Conservation (phyloP, 2,329 filamentous ascomycete species). For the Elsinoe necatrix region DNA sequence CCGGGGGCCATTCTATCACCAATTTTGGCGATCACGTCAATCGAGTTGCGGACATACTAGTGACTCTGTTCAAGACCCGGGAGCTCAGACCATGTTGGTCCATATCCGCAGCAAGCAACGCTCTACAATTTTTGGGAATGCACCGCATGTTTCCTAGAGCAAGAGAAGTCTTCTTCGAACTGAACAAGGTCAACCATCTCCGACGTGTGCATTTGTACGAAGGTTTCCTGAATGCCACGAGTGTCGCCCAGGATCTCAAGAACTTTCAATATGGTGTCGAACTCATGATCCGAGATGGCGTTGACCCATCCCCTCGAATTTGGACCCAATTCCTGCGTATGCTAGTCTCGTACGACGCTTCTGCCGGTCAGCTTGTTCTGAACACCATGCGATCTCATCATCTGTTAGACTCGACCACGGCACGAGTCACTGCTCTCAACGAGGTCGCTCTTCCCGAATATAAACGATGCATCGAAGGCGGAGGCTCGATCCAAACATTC, state of each 20-base stretch:
- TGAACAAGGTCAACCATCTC: constrained; percentile 16
- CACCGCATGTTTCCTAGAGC: constrained; percentile 19
- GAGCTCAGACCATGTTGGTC: constrained; percentile 18
- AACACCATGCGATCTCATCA: constrained; percentile 22
- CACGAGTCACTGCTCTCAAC: constrained; percentile 8
- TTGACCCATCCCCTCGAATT: constrained; percentile 20
- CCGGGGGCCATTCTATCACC: background rate
- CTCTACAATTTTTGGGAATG: constrained; percentile 21
- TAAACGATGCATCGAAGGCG: constrained; percentile 17
- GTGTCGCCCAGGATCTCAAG: constrained; percentile 21
- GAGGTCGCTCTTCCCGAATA: constrained; percentile 18
- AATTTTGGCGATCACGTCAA: constrained; percentile 16
- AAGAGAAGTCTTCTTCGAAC: constrained; percentile 17
- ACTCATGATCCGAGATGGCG: constrained; percentile 21
- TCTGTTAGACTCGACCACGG: constrained; percentile 18
- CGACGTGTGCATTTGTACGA: constrained; percentile 19
- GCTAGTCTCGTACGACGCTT: constrained; percentile 15
- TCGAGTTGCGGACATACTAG: constrained; percentile 18
- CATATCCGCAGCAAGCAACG: constrained; percentile 18
- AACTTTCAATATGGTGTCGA: constrained; percentile 24
- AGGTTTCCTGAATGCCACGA: constrained; percentile 21
- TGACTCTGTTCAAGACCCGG: constrained; percentile 18
- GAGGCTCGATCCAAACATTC: constrained; percentile 19
- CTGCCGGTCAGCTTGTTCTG: constrained; percentile 17
- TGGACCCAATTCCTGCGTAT: constrained; percentile 24